These are phyloP conservation scores for Tephrocybe sp. DNA, from an alignment of 768 basidiomycete species.

Conservation along the genomic window DNA sequence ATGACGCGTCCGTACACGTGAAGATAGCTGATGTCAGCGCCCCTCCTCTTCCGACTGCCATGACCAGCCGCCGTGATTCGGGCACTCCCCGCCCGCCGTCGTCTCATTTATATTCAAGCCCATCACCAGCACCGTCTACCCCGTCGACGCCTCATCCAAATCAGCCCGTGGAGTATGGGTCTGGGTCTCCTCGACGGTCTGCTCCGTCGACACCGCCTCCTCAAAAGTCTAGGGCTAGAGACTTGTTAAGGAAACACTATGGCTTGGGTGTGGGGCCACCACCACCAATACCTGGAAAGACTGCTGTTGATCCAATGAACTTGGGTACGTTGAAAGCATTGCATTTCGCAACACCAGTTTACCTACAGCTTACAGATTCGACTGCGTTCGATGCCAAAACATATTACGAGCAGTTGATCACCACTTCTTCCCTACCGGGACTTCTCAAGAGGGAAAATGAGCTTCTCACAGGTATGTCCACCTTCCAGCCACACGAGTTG, in stretches of 20 bases:
- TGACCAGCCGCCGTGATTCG: conserved; percentile 24
- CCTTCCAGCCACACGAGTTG: not conserved
- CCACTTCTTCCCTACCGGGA: conserved; percentile 70
- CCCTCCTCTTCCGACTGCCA: conserved; percentile 4
- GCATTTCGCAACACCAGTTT: not conserved
- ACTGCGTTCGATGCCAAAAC: conserved; percentile 78
- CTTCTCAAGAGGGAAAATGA: conserved; percentile 85
- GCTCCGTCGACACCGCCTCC: conserved; percentile 32
- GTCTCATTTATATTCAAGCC: conserved; percentile 46
- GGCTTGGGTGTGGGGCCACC: conserved; percentile 79
- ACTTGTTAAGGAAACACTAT: conserved; percentile 84
- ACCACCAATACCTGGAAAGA: conserved; percentile 53
- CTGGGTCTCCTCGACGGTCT: conserved; percentile 28
- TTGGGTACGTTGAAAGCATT: conserved; percentile 50
- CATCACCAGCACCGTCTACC: conserved; percentile 32
- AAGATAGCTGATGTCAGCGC: conserved; percentile 12
- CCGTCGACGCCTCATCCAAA: conserved; percentile 20
- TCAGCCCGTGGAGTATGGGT: conserved; percentile 12
- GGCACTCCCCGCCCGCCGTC: conserved; percentile 34
- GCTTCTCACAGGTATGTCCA: conserved; percentile 58
- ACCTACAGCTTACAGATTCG: conserved; percentile 60
- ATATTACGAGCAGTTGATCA: conserved; percentile 86
- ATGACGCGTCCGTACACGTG: conserved; percentile 13
- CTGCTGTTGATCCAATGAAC: conserved; percentile 78
- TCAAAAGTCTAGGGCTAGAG: conserved; percentile 63